Base-by-base conservation (phyloP, 2,329 filamentous ascomycete genomes). In the Aurifilum marmelostoma region DNA sequence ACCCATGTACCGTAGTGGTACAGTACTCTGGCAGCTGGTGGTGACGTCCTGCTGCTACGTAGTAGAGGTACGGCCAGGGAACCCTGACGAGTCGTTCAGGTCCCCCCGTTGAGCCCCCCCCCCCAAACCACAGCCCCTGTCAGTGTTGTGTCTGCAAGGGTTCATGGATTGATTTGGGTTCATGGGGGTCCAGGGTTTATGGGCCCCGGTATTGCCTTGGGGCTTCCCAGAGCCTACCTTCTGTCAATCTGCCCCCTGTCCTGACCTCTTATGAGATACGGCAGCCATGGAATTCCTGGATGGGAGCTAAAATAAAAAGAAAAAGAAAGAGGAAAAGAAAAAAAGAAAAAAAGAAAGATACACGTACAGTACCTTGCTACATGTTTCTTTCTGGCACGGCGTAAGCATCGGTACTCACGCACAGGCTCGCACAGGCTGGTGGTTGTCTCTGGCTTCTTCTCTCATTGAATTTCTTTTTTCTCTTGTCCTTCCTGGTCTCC, bases 351-450 rank as follows among this genome's bases (percentile, higher is more conserved):
- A n/a, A 12, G 34, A 65, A 34, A 11, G 21, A 8, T 47, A 47
- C 43, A 47, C 6, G 47, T 65, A 50, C 34, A 18, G 63, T 65
- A 65, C 63, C 34, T 41, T 65, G 32, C 14, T 29, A 43, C 37
- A 50, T 16, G 54, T 60, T 66, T 56, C 59, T 66, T 65, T 60
- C 52, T 59, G 64, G 52, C 54, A 66, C 64, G 64, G 37, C 59
- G 64, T 60, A 66, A 59, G 60, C 64, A 66, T 60, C 14, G 32
- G 32, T 37, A 60, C 18, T 50, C 50, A 65, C 63, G 50, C 63
- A 34, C 54, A 66, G 50, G 50, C 50, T 58, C 29, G 63, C 54
- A 66, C 37, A 47, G 54, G 39, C 41, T 65, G n/a, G 34, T 39
- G 32, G n/a, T 5, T 18, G 39, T 16, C n/a, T 27, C 34, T 18